Conservation (phyloP, 169 alveolate genomes). For the Amoebophrya sp. region DNA sequence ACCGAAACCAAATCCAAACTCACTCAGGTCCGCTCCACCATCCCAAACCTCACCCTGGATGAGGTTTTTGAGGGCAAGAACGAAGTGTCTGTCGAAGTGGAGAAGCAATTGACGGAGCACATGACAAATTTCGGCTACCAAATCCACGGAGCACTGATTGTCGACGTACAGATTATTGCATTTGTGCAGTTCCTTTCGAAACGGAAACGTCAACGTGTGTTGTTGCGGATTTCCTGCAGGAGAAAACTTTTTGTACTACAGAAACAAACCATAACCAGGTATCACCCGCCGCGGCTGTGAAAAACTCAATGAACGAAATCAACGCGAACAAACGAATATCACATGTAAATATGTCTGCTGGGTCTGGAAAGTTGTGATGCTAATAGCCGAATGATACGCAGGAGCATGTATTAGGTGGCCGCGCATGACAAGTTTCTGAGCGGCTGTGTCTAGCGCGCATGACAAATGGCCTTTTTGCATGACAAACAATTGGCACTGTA, state of each 20-base stretch:
- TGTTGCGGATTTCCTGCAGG: too few relatives aligned
- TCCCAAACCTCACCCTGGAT: slow-evolving; percentile 37
- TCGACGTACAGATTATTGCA: slow-evolving; percentile 25
- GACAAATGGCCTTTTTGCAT: too few relatives aligned
- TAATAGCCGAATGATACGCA: too few relatives aligned
- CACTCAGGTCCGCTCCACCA: slow-evolving; percentile 38
- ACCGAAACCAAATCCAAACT: not conserved
- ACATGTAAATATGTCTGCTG: too few relatives aligned
- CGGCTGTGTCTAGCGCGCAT: too few relatives aligned
- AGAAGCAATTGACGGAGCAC: not conserved
- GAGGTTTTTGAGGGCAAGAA: slow-evolving; percentile 40
- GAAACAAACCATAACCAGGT: not conserved
- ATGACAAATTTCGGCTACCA: slow-evolving; percentile 32
- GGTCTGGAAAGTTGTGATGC: too few relatives aligned
- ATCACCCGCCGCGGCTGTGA: slow-evolving; percentile 16
- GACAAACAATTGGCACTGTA: too few relatives aligned
- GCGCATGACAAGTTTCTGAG: too few relatives aligned
- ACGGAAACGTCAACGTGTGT: too few relatives aligned
- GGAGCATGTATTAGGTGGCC: too few relatives aligned
- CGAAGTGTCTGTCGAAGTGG: slow-evolving; percentile 31
- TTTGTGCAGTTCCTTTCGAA: not conserved
- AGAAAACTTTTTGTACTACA: too few relatives aligned
- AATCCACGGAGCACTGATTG: slow-evolving; percentile 33
- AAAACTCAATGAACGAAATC: slow-evolving; percentile 43
- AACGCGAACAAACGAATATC: slow-evolving; percentile 35